Evolutionary conservation across 306 rosid species (phyloP), one percentile per base, ranked within the genome.

Genomic region (Psophocarpus tetragonolobus): DNA sequence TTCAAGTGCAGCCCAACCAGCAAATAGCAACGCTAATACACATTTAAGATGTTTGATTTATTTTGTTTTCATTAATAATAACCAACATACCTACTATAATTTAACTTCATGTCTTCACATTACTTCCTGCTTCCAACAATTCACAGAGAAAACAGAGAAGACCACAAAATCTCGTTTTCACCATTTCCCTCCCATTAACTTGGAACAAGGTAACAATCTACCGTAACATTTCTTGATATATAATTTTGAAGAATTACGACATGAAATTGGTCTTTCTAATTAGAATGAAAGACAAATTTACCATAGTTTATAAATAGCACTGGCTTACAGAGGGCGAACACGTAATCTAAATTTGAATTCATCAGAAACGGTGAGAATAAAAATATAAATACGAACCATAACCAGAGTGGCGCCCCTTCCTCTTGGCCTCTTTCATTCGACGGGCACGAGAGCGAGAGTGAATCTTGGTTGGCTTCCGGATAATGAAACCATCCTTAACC

Each of bases 391-490:
- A 44, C 51, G 18, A 44, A 94, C 98, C 98, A 17, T 94, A 89
- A 70, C 98, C 98, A 12, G 98, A 90, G 79, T 94, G 98, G 23
- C 98, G 97, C 0, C 98, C 98, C 91, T 94, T 94, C 81, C 90
- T 89, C 91, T 90, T 94, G 41, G 98, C 98, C 81, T 85, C 98
- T 68, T 87, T 89, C 97, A 91, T 92, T 0, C 97, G 86, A 24
- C 98, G 91, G 11, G 98, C 98, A 11, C 96, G 98, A 12, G 98
- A 94, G 17, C 97, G 96, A 0, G 97, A 94, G 81, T 94, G 98
- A 45, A 94, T 94, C 87, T 94, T 94, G 17, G 97, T 94, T 36
- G 98, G 98, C 84, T 94, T 94, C 88, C 98, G 83, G 85, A 94
- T 91, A 61, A 94, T 88, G 76, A 94, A 94, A 0, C 98, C 98